Evolutionary conservation across 768 basidiomycete genomes (phyloP), one percentile per base, ranked within the genome.

Genomic region (Baorangia bicolor): DNA sequence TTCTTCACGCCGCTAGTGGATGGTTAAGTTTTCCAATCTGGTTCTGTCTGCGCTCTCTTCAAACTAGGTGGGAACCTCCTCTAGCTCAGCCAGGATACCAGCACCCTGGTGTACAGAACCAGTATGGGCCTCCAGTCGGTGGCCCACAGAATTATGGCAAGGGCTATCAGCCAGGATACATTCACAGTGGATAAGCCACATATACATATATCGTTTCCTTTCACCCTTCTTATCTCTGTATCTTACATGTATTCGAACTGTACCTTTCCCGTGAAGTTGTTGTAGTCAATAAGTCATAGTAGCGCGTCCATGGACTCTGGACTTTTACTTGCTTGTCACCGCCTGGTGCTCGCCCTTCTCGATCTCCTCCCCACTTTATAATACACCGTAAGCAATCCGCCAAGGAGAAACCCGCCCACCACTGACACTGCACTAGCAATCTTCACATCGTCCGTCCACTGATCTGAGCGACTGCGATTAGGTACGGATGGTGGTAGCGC

Each of bases 381-480:
- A 27, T 44, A 56, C 11, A 69, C 33, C 13, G 65, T 65, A 20
- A 68, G 31, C 27, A 78, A 42, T 8, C 55, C 64, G 1, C 76
- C 78, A 20, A 75, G 54, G 2, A 75, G 53, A 58, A 78, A 73
- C 8, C 78, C 77, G n/a, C 69, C 63, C 4, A 66, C 63, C 1
- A 53, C 69, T 4, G 62, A 76, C 51, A 40, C 67, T 52, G 56
- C 66, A 64, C 30, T 56, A 4, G 62, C 60, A 14, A 62, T 62
- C 43, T 11, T 49, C 37, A 61, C 64, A 39, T 57, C 51, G 11
- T 58, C 35, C 9, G 58, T 57, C 62, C 64, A 64, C 9, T 61
- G 60, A 1, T 33, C 51, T 12, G 60, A 46, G 14, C 34, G 25
- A 31, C 43, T 57, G 48, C 45, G 33, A 2, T 18, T 42, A 39